Evolutionary conservation across 202 grass and related monocot genomes (phyloP), one percentile per base, ranked within the genome.

Genomic region (Setaria italica): DNA sequence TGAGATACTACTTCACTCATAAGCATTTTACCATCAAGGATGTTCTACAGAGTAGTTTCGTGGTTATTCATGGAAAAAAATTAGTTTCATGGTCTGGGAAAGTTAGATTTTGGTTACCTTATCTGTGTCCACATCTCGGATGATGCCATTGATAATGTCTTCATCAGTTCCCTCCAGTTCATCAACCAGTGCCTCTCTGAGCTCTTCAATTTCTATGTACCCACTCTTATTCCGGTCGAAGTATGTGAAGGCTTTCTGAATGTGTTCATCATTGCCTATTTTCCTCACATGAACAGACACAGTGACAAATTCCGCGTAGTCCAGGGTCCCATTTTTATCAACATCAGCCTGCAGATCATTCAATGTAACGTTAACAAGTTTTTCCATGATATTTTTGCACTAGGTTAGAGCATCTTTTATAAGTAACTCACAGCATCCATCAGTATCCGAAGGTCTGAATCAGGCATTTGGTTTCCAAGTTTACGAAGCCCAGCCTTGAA

Each of bases 171-270:
- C 86, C n/a, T 91, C 94, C 17, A 94, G 67, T 67, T 97, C 94
- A 76, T 94, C 90, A 48, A 78, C 77, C 81, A 97, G 78, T 5
- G 85, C 87, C 7, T 86, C 88, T 78, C 81, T 89, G 42, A 97
- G 94, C 74, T 97, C 94, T 88, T 94, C 94, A 33, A 97, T 94
- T 82, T 97, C 94, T 89, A 97, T 97, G 79, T 92, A 97, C 19
- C 92, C 92, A 34, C 92, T 97, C 73, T 78, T 87, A 35, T 97
- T 88, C 77, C 42, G 82, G 84, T 97, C 94, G 1, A 97, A 97
- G 77, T 89, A 94, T 62, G 78, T 84, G 88, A 97, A 97, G 69
- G 94, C 94, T 66, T 97, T 92, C 37, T 83, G 86, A 30, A 97
- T 91, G 58, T 94, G 90, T 46, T 91, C 92, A 46, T 97, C 94